Percentiles rank a stretch among this genome's conserved stretches.
Evolutionary conservation across 2,329 filamentous ascomycete genomes (phyloP).

Genomic region (Aotearoamyces nothofagi): DNA sequence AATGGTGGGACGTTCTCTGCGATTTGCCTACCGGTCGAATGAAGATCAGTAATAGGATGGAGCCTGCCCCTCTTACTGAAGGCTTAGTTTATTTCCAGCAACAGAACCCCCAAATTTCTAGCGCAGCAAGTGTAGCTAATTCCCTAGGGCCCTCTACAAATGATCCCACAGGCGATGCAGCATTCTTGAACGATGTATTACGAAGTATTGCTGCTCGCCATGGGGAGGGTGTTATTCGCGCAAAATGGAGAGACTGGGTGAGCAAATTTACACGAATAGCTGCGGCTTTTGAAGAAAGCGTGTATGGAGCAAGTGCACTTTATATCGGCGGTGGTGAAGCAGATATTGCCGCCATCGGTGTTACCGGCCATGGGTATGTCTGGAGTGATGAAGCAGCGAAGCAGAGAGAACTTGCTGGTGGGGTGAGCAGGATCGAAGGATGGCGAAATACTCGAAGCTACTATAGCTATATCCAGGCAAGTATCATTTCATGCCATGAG

Average conservation of each 20-base stretch:
- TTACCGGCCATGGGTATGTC: constrained; percentile 82
- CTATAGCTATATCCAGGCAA: constrained; percentile 81
- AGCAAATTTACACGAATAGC: constrained; percentile 83
- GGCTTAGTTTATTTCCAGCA: constrained; percentile 80
- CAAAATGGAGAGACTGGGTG: constrained; percentile 93
- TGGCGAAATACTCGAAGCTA: constrained; percentile 95
- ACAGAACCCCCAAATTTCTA: constrained; percentile 45
- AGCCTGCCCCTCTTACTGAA: constrained; percentile 67
- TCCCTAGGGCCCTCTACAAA: constrained; percentile 16
- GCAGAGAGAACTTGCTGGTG: constrained; percentile 75
- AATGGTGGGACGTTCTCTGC: constrained; percentile 97
- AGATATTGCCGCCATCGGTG: constrained; percentile 38
- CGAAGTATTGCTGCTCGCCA: constrained; percentile 73
- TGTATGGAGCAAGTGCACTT: constrained; percentile 84
- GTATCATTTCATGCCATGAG: constrained; percentile 11
- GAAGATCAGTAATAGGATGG: constrained; percentile 85
- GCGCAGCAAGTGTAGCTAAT: constrained; percentile 26
- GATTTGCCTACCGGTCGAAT: constrained; percentile 84
- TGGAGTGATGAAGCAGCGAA: constrained; percentile 77
- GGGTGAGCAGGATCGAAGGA: constrained; percentile 85
- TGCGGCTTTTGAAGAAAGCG: constrained; percentile 86
- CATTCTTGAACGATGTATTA: constrained; percentile 79
- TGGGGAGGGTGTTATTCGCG: constrained; percentile 77
- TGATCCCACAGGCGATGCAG: constrained; percentile 72
- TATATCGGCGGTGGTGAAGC: constrained; percentile 69